Evolutionary conservation across 2,329 filamentous ascomycete species (phyloP).

Genomic region (Trichoderma harzianum): DNA sequence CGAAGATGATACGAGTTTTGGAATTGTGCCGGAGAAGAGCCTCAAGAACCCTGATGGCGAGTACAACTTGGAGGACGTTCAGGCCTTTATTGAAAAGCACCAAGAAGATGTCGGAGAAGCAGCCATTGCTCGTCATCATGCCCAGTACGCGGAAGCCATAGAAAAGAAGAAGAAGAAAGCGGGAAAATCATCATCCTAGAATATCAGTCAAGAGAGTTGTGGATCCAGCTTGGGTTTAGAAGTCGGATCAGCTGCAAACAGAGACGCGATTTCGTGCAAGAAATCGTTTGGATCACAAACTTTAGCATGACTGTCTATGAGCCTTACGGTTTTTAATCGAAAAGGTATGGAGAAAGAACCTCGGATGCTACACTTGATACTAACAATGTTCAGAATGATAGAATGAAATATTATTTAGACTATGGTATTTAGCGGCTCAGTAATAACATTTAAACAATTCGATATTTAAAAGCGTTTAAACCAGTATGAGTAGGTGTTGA

Average conservation of each 20-base stretch:
- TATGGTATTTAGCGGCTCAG: not conserved
- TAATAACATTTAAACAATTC: not conserved
- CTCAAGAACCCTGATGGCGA: slow-evolving; percentile 39
- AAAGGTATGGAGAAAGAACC: not conserved
- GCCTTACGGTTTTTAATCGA: too few species aligned
- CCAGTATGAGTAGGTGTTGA: not conserved
- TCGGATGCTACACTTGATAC: not conserved
- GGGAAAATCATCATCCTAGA: not conserved
- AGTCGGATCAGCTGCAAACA: not conserved
- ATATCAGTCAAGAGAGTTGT: not conserved
- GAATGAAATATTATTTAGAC: not conserved
- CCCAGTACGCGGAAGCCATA: slow-evolving; percentile 17
- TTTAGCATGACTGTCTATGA: not conserved
- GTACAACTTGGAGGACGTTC: slow-evolving; percentile 42
- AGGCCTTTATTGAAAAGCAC: slow-evolving; percentile 39
- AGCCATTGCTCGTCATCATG: slow-evolving; percentile 30
- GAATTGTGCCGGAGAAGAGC: slow-evolving; percentile 26
- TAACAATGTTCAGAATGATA: not conserved
- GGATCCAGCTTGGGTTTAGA: not conserved
- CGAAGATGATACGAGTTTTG: slow-evolving; percentile 40
- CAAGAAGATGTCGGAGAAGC: slow-evolving; percentile 38
- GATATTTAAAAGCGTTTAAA: too few species aligned
- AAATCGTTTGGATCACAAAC: not conserved
- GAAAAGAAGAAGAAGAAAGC: not conserved
- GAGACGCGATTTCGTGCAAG: not conserved